Base-by-base conservation (phyloP, 257 asterid genomes). In the Jasminum sambac region DNA sequence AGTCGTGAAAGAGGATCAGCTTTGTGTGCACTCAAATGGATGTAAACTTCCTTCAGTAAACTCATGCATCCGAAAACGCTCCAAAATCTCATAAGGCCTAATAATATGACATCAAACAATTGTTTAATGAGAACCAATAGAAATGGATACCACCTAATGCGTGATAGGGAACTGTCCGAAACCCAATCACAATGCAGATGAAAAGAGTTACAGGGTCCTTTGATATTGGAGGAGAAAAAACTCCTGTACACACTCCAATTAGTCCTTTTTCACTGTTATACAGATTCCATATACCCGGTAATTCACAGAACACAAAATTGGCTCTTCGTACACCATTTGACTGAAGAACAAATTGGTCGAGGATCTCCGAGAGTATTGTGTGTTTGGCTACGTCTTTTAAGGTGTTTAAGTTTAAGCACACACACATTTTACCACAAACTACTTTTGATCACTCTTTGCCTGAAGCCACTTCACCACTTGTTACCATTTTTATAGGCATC, bases 11-110 rank as follows among this genome's bases (percentile, higher is more conserved):
- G 8, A 63, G 30, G 34, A 70, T 84, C 78, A 94, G 87, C 92
- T 91, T 77, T 95, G 99, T 7, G 96, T 84, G 86, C 99, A 95
- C 86, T 95, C 99, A 62, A 95, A 88, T 62, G 97, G 98, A 80
- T 91, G 98, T 68, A 89, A 75, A 66, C 88, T 84, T 36, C 98
- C 98, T 77, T 95, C 98, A 26, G 96, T 84, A 74, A 88, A 87
- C 80, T 90, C 98, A 14, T 88, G 95, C 96, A 88, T 83, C 79
- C 86, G 84, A 77, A 91, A 87, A 75, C 88, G 90, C 81, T 91
- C 99, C 84, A 92, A 83, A 77, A 95, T 78, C 66, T 95, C 99
- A 6, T 85, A 88, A 23, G 99, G 98, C 96, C 99, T 95, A 84
- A 71, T 95, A 83, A 71, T 69, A 63, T 42, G 48, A 75, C 70